Percentiles rank a stretch among this genome's conserved stretches.
Conservation (phyloP, 1,284 basidiomycete genomes). For the Peniophora sp. region DNA sequence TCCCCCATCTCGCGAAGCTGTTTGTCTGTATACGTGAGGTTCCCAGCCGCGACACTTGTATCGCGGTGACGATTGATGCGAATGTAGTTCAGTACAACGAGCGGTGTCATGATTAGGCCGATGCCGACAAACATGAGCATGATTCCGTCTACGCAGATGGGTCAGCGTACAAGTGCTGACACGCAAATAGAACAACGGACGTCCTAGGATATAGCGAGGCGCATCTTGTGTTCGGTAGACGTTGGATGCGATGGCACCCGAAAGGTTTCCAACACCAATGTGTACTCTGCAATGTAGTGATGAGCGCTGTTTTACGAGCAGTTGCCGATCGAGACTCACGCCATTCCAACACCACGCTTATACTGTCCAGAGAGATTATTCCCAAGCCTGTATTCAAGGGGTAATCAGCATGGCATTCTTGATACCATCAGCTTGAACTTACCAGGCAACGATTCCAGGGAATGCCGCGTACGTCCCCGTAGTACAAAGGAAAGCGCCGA, state of each 20-base stretch:
- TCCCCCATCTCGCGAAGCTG: slow-evolving; percentile 51
- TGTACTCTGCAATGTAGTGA: slow-evolving; percentile 24
- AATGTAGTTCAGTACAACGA: slow-evolving; percentile 42
- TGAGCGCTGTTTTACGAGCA: no score
- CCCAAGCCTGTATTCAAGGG: slow-evolving; percentile 43
- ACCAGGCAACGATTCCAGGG: slow-evolving; percentile 65
- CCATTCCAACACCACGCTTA: slow-evolving; percentile 59
- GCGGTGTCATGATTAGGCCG: slow-evolving; percentile 45
- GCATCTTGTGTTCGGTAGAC: slow-evolving; percentile 52
- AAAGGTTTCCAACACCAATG: slow-evolving; percentile 53
- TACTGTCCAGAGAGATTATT: slow-evolving; percentile 59
- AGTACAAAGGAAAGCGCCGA: slow-evolving; percentile 59
- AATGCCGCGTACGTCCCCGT: slow-evolving; percentile 52
- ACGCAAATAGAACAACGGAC: slow-evolving; percentile 26
- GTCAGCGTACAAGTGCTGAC: slow-evolving; percentile 1
- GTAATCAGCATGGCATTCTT: no score
- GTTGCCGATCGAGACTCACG: slow-evolving; percentile 11
- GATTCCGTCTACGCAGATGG: slow-evolving; percentile 38
- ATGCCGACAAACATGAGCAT: slow-evolving; percentile 63
- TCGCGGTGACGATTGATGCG: slow-evolving; percentile 43
- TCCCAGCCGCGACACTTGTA: slow-evolving; percentile 22
- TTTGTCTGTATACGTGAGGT: slow-evolving; percentile 25
- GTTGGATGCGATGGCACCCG: slow-evolving; percentile 48
- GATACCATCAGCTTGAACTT: no score
- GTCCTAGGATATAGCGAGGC: slow-evolving; percentile 54